Base-by-base conservation (phyloP, 2,329 filamentous ascomycete genomes). In the Pyricularia grisea region DNA sequence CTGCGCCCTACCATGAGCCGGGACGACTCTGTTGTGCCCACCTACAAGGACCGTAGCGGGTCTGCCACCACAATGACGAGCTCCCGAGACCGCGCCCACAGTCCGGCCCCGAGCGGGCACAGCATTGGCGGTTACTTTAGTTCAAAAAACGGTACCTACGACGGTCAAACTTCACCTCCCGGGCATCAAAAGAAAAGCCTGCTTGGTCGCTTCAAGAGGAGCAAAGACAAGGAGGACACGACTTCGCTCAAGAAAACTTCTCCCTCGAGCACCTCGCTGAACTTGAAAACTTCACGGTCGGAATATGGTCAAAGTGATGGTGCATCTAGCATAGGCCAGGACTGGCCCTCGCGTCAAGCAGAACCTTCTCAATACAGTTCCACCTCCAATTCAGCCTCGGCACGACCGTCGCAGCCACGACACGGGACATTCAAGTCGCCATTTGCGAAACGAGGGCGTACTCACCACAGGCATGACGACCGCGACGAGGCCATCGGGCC, bases 41-140 rank as follows among this genome's bases (percentile, higher is more conserved):
- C 81, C 73, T 76, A 82, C 75, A 88, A 85, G 76, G 88, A 89
- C 70, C 84, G 84, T 69, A 82, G 79, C 42, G 80, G 78, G 67
- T 82, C 82, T 61, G 81, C 75, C 66, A 74, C 72, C 70, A 75
- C 84, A 83, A 76, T 85, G 81, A 73, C 76, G 72, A 30, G 7
- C 60, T 77, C 81, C 66, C 79, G 79, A 71, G 83, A 84, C 27
- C 89, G 93, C 72, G 89, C 92, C 14, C 87, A 91, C 71, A 97
- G 94, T 78, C 93, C 94, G 30, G 92, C 92, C 0, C 91, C 93
- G 9, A 95, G 92, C 77, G 83, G 86, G 61, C 86, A 86, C 73
- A 92, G 90, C 75, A 84, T 72, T 55, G 31, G 50, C 14, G 67
- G 67, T 23, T 79, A 78, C 67, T 75, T 76, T 81, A 63, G 86